Conservation (phyloP, 306 rosid genomes). For the Cucurbita argyrosperma region DNA sequence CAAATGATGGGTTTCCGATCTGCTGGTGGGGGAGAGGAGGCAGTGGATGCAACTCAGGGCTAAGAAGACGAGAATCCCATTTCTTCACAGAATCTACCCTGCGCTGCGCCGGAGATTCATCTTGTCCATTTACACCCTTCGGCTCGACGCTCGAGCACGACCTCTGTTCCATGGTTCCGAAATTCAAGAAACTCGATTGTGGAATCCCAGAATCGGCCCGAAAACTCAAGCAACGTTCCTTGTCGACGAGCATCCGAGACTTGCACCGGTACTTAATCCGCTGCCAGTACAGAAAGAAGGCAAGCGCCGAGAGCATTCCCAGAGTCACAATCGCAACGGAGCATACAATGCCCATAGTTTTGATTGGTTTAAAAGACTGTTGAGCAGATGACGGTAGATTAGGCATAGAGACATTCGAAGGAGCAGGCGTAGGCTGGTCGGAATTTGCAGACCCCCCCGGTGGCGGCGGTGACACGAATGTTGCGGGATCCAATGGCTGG, state of each 20-base stretch:
- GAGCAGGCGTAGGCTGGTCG: constrained; percentile 27
- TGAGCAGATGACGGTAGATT: constrained; percentile 49
- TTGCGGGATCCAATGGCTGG: constrained; percentile 37
- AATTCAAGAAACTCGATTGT: constrained; percentile 64
- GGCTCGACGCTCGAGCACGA: constrained; percentile 12
- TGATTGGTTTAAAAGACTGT: constrained; percentile 46
- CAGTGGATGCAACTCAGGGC: constrained; percentile 91
- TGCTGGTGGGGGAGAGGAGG: constrained; percentile 48
- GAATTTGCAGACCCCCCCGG: constrained; percentile 24
- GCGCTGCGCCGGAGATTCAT: constrained; percentile 53
- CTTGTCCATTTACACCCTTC: constrained; percentile 13
- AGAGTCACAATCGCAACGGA: constrained; percentile 84
- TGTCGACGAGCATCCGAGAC: constrained; percentile 46
- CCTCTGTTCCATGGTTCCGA: constrained; percentile 80
- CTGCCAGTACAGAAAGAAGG: constrained; percentile 71
- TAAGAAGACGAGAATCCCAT: constrained; percentile 76
- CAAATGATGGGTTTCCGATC: constrained; percentile 31
- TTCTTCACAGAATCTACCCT: constrained; percentile 51
- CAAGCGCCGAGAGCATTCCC: constrained; percentile 88
- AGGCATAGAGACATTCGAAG: constrained; percentile 27
- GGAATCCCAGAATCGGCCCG: constrained; percentile 30
- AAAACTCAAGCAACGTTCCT: constrained; percentile 15
- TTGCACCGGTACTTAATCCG: constrained; percentile 52
- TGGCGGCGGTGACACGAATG: constrained; percentile 27
- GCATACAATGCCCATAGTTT: constrained; percentile 63